Conservation (phyloP, 306 rosid species). For the Ziziphus jujuba region DNA sequence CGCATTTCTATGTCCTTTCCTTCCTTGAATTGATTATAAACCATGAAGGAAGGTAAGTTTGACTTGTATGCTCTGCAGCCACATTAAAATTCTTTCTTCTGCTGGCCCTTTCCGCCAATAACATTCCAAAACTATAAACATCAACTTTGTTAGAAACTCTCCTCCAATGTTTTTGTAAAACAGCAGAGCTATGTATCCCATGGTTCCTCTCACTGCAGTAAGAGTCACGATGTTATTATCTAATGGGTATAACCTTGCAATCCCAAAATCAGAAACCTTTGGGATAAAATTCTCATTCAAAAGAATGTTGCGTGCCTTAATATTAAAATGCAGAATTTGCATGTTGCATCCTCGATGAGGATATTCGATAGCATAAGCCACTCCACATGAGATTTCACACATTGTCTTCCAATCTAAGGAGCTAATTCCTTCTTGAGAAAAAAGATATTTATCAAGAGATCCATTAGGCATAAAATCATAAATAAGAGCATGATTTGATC, state of each 20-base stretch:
- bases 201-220: neutral
- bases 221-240: neutral
- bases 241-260: neutral
- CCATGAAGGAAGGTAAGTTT: slow-evolving; percentile 4
- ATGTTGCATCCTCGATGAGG: slow-evolving; percentile 7
- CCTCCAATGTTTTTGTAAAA: slow-evolving; percentile 6
- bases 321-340: slow-evolving; percentile 14
- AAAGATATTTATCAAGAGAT: slow-evolving; percentile 11
- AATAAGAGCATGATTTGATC: slow-evolving; percentile 5
- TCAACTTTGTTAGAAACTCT: slow-evolving; percentile 9
- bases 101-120: no score
- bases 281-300: neutral
- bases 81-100: no score
- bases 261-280: slow-evolving; percentile 11
- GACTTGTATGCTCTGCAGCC: neutral
- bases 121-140: slow-evolving; percentile 12
- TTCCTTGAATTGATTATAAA: neutral
- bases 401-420: no score
- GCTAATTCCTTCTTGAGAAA: no score
- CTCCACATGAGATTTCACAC: no score
- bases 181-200: slow-evolving; percentile 4
- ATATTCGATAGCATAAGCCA: no score
- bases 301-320: slow-evolving; percentile 20
- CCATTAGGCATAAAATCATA: slow-evolving; percentile 7
- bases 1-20: neutral